These are phyloP conservation scores for Rachicladosporium sp. DNA, from an alignment of 2,329 filamentous ascomycete species.

Conservation along the genomic window DNA sequence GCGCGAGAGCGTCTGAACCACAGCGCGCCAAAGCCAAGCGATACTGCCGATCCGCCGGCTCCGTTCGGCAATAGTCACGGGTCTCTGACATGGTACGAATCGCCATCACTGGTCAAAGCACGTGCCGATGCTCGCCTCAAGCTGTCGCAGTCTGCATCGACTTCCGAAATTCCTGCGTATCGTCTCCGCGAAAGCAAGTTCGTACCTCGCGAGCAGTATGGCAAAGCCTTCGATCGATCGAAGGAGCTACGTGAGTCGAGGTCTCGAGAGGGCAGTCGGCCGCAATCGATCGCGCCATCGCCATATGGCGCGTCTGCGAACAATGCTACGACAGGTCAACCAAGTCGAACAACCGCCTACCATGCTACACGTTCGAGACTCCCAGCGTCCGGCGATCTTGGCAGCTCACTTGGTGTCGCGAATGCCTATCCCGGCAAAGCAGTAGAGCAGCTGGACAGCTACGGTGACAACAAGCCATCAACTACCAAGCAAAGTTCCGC, in stretches of 20 bases:
- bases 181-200: conserved; percentile 24
- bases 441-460: neutral
- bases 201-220: conserved; percentile 24
- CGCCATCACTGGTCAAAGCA: conserved; percentile 21
- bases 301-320: neutral
- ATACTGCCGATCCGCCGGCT: conserved; percentile 9
- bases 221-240: conserved; percentile 21
- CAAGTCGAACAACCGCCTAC: neutral
- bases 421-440: neutral
- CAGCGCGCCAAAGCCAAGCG: conserved; percentile 10
- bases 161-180: conserved; percentile 22
- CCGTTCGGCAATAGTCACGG: conserved; percentile 8
- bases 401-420: neutral
- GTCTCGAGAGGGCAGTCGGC: conserved; percentile 8
- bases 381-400: neutral
- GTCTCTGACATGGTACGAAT: conserved; percentile 17
- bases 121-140: conserved; percentile 20
- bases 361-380: neutral
- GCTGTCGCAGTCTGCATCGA: conserved; percentile 8
- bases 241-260: conserved; percentile 15
- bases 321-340: neutral
- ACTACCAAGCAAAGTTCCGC: too few relatives aligned
- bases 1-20: conserved; percentile 17
- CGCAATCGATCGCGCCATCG: conserved; percentile 1
- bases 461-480: neutral